A percentile compares a stretch with the other conserved stretches of the same genome.
Conservation (phyloP, 2,329 filamentous ascomycete genomes). For the Hysterium pulicare region DNA sequence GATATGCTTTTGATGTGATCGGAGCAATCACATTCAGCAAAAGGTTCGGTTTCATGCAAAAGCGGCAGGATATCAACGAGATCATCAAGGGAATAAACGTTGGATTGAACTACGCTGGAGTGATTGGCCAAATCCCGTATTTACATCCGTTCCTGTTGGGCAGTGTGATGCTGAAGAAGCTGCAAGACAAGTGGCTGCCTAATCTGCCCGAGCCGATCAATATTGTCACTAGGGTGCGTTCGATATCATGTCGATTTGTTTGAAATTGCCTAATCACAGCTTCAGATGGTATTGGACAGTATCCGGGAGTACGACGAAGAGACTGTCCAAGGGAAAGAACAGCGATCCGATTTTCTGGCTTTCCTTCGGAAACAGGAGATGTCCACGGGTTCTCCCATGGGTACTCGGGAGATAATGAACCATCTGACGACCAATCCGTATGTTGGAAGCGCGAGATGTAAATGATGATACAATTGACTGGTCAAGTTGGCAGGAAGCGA, state of each 20-base stretch:
- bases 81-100: slow-evolving; percentile 35
- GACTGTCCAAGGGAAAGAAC: not conserved
- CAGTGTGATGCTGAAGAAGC: not conserved
- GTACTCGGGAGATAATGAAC: slow-evolving; percentile 3
- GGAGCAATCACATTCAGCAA: slow-evolving; percentile 12
- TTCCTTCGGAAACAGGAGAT: no score
- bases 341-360: not conserved
- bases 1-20: slow-evolving; percentile 23
- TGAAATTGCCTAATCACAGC: no score
- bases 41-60: slow-evolving; percentile 12
- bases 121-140: slow-evolving; percentile 9
- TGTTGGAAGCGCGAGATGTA: not conserved
- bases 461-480: slow-evolving; percentile 15
- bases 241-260: not conserved
- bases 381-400: not conserved
- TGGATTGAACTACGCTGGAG: slow-evolving; percentile 1
- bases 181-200: not conserved
- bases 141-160: slow-evolving; percentile 8
- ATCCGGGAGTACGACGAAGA: not conserved
- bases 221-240: not conserved
- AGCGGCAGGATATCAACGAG: slow-evolving; percentile 13
- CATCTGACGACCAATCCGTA: not conserved
- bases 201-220: not conserved
- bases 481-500: slow-evolving; percentile 38
- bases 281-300: not conserved